Conservation (phyloP, 495 filamentous ascomycete genomes). For the Hyaloscypha bicolor region DNA sequence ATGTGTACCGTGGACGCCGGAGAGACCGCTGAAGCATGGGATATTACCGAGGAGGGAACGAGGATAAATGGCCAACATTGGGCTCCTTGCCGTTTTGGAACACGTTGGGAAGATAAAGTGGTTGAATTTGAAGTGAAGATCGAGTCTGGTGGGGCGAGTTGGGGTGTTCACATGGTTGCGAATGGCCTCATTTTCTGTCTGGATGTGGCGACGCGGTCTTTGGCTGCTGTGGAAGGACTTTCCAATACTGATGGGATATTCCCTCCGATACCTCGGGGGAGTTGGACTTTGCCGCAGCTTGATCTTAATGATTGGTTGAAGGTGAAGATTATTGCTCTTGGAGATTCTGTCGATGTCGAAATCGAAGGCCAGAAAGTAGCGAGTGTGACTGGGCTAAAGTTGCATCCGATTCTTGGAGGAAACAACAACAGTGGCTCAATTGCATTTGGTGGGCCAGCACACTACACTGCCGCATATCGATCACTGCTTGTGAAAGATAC, state of each 20-base stretch:
- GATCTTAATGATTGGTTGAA: slow-evolving; percentile 9
- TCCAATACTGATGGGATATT: slow-evolving; percentile 19
- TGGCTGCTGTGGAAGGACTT: slow-evolving; percentile 23
- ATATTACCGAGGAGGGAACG: slow-evolving; percentile 19
- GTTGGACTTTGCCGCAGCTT: slow-evolving; percentile 15
- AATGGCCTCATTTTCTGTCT: slow-evolving; percentile 25
- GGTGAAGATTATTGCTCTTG: slow-evolving; percentile 7
- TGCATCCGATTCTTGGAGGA: slow-evolving; percentile 22
- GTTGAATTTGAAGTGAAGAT: slow-evolving; percentile 21
- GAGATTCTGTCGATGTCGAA: slow-evolving; percentile 1
- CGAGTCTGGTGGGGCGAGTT: slow-evolving; percentile 23
- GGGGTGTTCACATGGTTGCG: slow-evolving; percentile 26
- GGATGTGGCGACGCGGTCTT: slow-evolving; percentile 5
- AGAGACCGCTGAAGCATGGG: slow-evolving; percentile 26
- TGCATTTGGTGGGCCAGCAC: slow-evolving; percentile 22
- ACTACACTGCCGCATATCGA: slow-evolving; percentile 15
- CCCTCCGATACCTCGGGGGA: slow-evolving; percentile 14
- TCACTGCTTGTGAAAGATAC: slow-evolving; percentile 11
- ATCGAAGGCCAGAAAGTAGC: slow-evolving; percentile 15
- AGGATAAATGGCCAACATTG: slow-evolving; percentile 23
- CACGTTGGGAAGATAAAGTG: slow-evolving; percentile 20
- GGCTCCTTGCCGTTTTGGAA: slow-evolving; percentile 24
- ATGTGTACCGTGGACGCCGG: slow-evolving; percentile 26
- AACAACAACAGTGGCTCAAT: slow-evolving; percentile 26
- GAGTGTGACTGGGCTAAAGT: slow-evolving; percentile 4